Conservation (phyloP, 805 yeast species). For the Lachancea lanzarotensis region DNA sequence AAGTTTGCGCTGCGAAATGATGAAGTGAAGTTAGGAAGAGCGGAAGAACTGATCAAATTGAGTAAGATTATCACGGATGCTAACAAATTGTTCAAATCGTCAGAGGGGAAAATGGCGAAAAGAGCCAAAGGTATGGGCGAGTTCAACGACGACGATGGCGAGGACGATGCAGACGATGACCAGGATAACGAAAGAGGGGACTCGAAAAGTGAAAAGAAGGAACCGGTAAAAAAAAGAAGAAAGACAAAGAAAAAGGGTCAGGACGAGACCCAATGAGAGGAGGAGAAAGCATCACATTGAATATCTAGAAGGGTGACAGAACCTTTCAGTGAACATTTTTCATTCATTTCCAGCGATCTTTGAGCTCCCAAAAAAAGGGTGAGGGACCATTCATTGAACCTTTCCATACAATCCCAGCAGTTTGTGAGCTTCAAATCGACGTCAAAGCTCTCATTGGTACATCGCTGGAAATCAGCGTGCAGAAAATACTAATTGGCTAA, state of each 20-base stretch:
- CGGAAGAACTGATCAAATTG: slow-evolving; percentile 53
- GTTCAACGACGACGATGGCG: slow-evolving; percentile 23
- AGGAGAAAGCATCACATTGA: too few relatives aligned
- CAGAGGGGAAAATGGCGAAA: slow-evolving; percentile 42
- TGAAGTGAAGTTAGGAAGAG: slow-evolving; percentile 60
- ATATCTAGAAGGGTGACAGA: too few relatives aligned
- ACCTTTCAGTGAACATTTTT: too few relatives aligned
- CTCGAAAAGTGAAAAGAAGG: slow-evolving; percentile 8
- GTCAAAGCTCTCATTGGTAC: too few relatives aligned
- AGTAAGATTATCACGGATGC: slow-evolving; percentile 61
- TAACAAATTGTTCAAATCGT: slow-evolving; percentile 57
- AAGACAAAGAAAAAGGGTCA: slow-evolving; percentile 24
- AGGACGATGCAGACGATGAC: slow-evolving; percentile 15
- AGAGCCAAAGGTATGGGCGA: slow-evolving; percentile 25
- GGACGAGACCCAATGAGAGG: background rate
- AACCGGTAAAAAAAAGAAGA: slow-evolving; percentile 8
- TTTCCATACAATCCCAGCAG: too few relatives aligned
- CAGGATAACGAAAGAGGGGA: slow-evolving; percentile 9
- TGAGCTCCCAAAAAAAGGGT: too few relatives aligned
- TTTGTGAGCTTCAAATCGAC: too few relatives aligned
- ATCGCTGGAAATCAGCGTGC: too few relatives aligned
- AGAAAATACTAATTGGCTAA: too few relatives aligned
- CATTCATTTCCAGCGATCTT: too few relatives aligned
- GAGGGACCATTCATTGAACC: too few relatives aligned
- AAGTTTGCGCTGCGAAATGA: slow-evolving; percentile 64